These are phyloP conservation scores for Mollisiaceae sp. DNA, from an alignment of 2,329 filamentous ascomycete species.

Conservation along the genomic window DNA sequence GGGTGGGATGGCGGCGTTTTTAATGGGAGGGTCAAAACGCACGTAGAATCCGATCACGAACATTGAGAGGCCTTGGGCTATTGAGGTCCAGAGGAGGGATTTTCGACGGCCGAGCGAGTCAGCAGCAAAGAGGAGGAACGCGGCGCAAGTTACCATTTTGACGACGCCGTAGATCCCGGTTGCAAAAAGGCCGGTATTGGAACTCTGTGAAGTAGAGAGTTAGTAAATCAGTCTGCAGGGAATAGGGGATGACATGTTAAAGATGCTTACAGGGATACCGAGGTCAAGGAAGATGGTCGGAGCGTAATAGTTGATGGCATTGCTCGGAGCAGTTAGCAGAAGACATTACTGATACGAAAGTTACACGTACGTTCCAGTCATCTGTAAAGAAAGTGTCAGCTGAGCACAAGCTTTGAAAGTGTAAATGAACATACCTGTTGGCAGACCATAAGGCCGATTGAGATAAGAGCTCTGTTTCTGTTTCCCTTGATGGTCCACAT, in stretches of 20 bases:
- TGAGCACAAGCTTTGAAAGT: not conserved
- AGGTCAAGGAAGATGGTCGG: slow-evolving; percentile 72
- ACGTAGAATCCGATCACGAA: slow-evolving; percentile 76
- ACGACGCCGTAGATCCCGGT: slow-evolving; percentile 77
- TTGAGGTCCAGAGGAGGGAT: slow-evolving; percentile 51
- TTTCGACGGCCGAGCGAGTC: slow-evolving; percentile 70
- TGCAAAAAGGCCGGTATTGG: slow-evolving; percentile 67
- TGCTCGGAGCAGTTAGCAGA: slow-evolving; percentile 44
- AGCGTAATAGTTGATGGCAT: slow-evolving; percentile 58
- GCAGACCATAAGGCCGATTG: slow-evolving; percentile 67
- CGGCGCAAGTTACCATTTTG: slow-evolving; percentile 67
- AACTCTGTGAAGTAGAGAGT: slow-evolving; percentile 43
- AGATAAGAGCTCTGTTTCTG: slow-evolving; percentile 67
- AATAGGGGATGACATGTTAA: not conserved
- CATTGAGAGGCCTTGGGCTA: slow-evolving; percentile 66
- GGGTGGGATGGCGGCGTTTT: slow-evolving; percentile 59
- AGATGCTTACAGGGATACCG: slow-evolving; percentile 54
- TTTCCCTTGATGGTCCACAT: slow-evolving; percentile 64
- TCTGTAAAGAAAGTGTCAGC: slow-evolving; percentile 42
- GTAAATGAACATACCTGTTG: slow-evolving; percentile 54
- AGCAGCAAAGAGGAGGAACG: slow-evolving; percentile 70
- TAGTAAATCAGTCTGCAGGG: no score
- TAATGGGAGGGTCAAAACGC: slow-evolving; percentile 61
- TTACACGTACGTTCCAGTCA: slow-evolving; percentile 58
- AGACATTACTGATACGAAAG: not conserved